Percentiles rank a stretch among this genome's conserved stretches.
These are phyloP conservation scores for Thraustochytrium sp. DNA, from an alignment of 352 stramenopile species.

Conservation along the genomic window DNA sequence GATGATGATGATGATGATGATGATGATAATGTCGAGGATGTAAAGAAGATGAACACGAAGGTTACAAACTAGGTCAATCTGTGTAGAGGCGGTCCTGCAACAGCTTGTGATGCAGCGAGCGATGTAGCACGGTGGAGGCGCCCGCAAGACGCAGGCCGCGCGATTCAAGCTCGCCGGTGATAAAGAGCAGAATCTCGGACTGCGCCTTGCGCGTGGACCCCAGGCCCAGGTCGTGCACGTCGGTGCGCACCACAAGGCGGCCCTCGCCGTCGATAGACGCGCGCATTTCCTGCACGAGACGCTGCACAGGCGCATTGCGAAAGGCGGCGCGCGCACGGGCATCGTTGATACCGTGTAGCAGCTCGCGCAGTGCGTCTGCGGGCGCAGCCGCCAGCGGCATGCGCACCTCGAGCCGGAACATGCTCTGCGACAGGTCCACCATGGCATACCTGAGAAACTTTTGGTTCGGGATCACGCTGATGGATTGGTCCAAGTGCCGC, in stretches of 20 bases:
- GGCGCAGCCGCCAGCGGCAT: not conserved
- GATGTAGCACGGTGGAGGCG: not conserved
- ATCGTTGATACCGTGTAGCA: not conserved
- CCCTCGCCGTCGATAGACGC: not conserved
- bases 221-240: not conserved
- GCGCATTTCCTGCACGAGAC: not conserved
- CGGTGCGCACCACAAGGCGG: not conserved
- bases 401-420: not conserved
- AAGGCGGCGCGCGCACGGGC: not conserved
- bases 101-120: not conserved
- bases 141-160: not conserved
- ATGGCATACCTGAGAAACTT: constrained; percentile 30
- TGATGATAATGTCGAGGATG: too few relatives aligned
- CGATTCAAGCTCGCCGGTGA: not conserved
- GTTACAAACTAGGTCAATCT: too few relatives aligned
- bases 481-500: constrained; percentile 15
- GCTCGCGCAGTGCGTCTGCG: not conserved
- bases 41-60: too few relatives aligned
- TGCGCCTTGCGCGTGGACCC: not conserved
- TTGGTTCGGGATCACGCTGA: constrained; percentile 1
- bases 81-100: not conserved
- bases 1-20: too few relatives aligned
- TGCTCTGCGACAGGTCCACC: not conserved
- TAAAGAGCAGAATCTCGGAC: not conserved
- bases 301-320: not conserved